Evolutionary conservation across 2,329 filamentous ascomycete species (phyloP), one percentile per base, ranked within the genome.

Genomic region (Hypomyces perniciosus): DNA sequence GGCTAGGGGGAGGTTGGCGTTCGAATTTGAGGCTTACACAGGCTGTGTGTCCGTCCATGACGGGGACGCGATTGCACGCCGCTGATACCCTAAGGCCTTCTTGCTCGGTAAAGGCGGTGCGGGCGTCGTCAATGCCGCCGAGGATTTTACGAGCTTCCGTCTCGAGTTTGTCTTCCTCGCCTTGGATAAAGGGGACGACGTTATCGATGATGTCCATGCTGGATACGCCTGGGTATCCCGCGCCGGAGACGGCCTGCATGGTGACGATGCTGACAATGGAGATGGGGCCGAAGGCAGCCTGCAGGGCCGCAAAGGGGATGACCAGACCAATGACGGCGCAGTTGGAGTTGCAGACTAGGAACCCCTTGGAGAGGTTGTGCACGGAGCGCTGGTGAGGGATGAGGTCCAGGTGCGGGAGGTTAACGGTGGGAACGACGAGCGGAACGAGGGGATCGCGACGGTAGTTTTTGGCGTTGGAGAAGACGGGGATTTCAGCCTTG

Each of bases 391-490:
- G 92, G 70, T 95, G 85, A n/a, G 87, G 85, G 65, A 97, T 92
- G 55, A 96, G 79, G 64, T 86, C 81, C 62, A 96, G 80, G 71
- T 97, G 92, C 40, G 81, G 72, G 9, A 95, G 83, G 75, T 97
- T 97, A 68, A 97, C 91, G 20, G 90, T 96, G 1, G 93, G 93
- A 7, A 97, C 91, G 57, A 97, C 88, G 64, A 97, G 84, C 8
- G 93, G 93, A 2, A 96, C 90, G 44, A 92, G 77, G 20, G 90
- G 90, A 67, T 96, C 85, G 66, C 86, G 86, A 62, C 93, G 87
- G 79, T 96, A 90, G 80, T 96, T 97, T 73, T 96, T 96, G 46
- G 93, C 91, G 70, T 97, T 99, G 62, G 90, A 96, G 76, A 99
- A 97, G 67, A 96, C 87, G 62, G 89, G 84, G 46, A 96, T 83